phyloP scores from a whole-genome alignment of 2,329 filamentous ascomycete species.

The Claviceps arundinis region DNA sequence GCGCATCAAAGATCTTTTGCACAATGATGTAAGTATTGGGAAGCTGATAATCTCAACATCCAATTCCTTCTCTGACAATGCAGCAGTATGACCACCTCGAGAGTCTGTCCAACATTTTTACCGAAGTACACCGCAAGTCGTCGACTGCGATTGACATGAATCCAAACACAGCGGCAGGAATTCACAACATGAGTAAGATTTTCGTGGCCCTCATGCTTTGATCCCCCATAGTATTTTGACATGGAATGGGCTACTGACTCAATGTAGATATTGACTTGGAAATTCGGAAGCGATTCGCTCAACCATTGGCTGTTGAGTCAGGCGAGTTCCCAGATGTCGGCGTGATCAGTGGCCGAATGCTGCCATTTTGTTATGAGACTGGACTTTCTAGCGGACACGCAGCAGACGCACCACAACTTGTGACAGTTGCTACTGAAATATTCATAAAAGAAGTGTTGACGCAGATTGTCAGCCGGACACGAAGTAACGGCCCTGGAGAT shows the following conservation, averaged over 20 bases:
- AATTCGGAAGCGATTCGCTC: conserved; percentile 51
- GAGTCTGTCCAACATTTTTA: conserved; percentile 36
- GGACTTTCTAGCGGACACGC: conserved; percentile 47
- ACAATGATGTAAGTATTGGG: conserved; percentile 38
- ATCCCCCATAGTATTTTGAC: neutral
- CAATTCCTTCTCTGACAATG: conserved; percentile 8
- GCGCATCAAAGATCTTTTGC: conserved; percentile 50
- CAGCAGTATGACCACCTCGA: conserved; percentile 41
- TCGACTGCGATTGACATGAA: conserved; percentile 45
- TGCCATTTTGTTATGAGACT: conserved; percentile 55
- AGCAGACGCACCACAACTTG: conserved; percentile 47
- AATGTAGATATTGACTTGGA: conserved; percentile 49
- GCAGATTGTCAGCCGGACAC: conserved; percentile 48
- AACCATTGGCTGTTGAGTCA: conserved; percentile 52
- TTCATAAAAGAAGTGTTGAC: conserved; percentile 55
- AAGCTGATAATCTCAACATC: neutral
- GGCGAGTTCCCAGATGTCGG: conserved; percentile 56
- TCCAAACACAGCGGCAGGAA: conserved; percentile 51
- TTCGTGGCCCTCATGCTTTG: neutral
- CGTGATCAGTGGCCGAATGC: conserved; percentile 50
- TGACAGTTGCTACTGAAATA: conserved; percentile 52
- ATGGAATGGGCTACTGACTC: conserved; percentile 9
- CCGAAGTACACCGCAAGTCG: conserved; percentile 33
- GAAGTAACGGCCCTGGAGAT: conserved; percentile 51
- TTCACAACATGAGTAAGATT: conserved; percentile 66